These are phyloP conservation scores for Fusarium circinatum DNA, from an alignment of 2,329 filamentous ascomycete species.

Conservation along the genomic window DNA sequence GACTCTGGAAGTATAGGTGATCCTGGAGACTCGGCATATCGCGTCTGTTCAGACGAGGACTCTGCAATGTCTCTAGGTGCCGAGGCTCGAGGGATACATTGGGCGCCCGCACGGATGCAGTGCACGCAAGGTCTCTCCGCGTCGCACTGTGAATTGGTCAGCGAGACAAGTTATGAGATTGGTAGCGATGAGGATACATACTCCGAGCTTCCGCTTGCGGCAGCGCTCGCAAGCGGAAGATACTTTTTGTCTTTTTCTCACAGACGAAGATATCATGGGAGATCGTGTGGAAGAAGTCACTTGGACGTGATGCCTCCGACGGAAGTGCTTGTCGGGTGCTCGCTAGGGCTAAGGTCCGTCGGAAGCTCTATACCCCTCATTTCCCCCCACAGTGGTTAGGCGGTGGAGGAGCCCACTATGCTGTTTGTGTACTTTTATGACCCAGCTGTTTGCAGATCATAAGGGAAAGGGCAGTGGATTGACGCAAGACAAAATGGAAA, in stretches of 20 bases:
- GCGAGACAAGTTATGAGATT: fast-evolving
- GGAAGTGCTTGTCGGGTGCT: background rate
- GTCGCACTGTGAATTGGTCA: background rate
- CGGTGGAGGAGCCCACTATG: background rate
- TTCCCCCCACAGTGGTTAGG: fast-evolving
- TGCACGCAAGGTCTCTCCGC: background rate
- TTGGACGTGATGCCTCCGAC: background rate
- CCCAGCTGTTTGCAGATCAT: fast-evolving
- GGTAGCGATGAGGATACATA: fast-evolving
- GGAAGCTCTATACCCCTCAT: background rate
- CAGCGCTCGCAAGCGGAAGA: background rate
- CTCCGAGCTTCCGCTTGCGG: background rate
- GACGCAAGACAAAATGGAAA: background rate
- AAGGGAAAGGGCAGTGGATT: background rate
- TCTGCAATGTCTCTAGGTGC: too few species aligned
- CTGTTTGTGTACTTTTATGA: background rate
- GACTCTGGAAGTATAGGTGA: background rate
- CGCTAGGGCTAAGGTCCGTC: background rate
- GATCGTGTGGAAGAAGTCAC: fast-evolving
- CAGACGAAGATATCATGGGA: background rate
- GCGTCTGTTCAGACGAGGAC: too few species aligned
- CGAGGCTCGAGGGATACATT: background rate
- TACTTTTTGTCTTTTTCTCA: background rate
- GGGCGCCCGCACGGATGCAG: background rate
- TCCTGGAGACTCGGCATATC: background rate